phyloP scores from a whole-genome alignment of 2,329 filamentous ascomycete species.

The Xylaria sp. region DNA sequence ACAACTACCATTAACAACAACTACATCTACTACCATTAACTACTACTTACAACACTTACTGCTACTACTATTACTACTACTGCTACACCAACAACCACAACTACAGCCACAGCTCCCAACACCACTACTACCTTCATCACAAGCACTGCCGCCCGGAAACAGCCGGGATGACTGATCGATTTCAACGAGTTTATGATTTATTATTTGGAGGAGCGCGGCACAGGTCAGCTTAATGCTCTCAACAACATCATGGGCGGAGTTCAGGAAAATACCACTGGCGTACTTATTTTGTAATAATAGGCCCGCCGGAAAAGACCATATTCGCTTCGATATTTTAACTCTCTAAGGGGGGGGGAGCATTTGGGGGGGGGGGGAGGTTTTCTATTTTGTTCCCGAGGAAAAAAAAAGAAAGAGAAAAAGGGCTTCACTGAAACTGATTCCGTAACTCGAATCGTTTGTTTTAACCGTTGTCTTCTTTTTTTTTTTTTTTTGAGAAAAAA shows the following conservation, averaged over 20 bases:
- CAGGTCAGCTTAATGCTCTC: slow-evolving; percentile 6
- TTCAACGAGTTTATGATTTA: slow-evolving; percentile 20
- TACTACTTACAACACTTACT: background rate
- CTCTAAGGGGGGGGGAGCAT: background rate
- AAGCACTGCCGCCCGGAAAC: slow-evolving; percentile 1
- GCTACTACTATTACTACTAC: background rate
- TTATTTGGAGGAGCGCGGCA: slow-evolving; percentile 14
- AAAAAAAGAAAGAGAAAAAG: no score
- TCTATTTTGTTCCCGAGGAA: no score
- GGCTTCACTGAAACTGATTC: no score
- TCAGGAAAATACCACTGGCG: slow-evolving; percentile 16
- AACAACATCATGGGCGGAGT: slow-evolving; percentile 16
- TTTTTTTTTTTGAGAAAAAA: background rate
- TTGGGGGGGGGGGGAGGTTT: background rate
- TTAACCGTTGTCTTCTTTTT: background rate
- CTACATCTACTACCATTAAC: background rate
- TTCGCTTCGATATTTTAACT: background rate
- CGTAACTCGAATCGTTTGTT: background rate
- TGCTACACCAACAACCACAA: background rate
- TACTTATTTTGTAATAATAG: slow-evolving; percentile 15
- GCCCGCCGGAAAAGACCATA: background rate
- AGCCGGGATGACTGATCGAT: slow-evolving; percentile 2
- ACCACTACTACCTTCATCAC: no score
- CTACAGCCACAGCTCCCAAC: background rate
- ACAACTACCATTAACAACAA: background rate